A percentile compares a stretch with the other conserved stretches of the same genome.
Evolutionary conservation across 2,329 filamentous ascomycete genomes (phyloP).

Genomic region (Exophiala calicioides): DNA sequence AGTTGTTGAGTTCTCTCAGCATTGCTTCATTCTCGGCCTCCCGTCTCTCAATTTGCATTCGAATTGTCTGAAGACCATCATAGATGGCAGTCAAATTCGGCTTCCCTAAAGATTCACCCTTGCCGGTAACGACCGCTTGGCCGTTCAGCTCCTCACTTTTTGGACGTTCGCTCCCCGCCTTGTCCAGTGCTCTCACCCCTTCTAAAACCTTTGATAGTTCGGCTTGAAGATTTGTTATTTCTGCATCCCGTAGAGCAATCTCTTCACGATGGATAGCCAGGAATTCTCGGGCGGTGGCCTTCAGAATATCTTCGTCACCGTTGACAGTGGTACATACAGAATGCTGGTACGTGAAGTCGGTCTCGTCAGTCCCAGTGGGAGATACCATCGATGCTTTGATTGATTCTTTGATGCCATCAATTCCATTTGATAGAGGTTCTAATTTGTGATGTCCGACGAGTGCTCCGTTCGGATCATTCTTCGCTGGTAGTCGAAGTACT

Average conservation of each 20-base stretch:
- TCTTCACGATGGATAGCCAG: conserved; percentile 15
- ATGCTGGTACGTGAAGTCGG: too few species aligned
- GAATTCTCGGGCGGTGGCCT: conserved; percentile 13
- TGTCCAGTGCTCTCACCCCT: conserved; percentile 4
- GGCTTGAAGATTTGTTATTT: conserved; percentile 9
- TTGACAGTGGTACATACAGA: not conserved
- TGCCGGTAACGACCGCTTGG: not conserved
- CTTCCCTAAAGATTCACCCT: not conserved
- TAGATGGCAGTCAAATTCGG: too few species aligned
- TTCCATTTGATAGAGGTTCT: too few species aligned
- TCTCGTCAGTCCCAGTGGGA: too few species aligned
- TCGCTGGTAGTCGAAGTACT: too few species aligned
- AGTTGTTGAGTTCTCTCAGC: not conserved
- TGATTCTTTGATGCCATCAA: too few species aligned
- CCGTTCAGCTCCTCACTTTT: not conserved
- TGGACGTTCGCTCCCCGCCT: not conserved
- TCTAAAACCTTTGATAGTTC: conserved; percentile 8
- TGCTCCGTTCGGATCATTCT: too few species aligned
- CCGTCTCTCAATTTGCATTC: not conserved
- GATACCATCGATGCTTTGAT: too few species aligned
- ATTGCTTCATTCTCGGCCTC: too few species aligned
- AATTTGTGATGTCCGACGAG: too few species aligned
- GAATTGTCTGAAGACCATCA: not conserved
- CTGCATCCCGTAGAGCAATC: conserved; percentile 11
- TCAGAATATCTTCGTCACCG: not conserved